Conservation (phyloP, 768 basidiomycete genomes). For the Boletellus ananiceps region DNA sequence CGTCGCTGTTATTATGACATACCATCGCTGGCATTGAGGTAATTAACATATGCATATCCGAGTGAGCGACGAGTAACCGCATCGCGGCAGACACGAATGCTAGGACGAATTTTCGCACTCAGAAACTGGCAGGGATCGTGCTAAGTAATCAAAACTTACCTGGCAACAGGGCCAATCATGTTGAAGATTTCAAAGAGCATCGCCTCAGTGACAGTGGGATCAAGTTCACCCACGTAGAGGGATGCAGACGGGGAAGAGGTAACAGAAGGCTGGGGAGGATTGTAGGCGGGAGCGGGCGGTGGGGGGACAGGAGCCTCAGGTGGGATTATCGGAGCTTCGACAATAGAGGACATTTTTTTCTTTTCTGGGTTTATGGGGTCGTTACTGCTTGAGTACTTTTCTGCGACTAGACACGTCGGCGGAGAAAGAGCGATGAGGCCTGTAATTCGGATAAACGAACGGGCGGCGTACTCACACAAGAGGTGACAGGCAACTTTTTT, state of each 20-base stretch:
- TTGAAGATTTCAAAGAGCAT: slow-evolving; percentile 99
- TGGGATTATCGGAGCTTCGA: slow-evolving; percentile 51
- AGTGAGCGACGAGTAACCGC: slow-evolving; percentile 99
- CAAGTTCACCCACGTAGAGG: slow-evolving; percentile 98
- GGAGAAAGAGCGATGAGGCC: slow-evolving; percentile 13
- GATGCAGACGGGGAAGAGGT: slow-evolving; percentile 80
- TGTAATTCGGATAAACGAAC: slow-evolving; percentile 10
- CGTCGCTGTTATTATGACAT: slow-evolving; percentile 22
- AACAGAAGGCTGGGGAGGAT: slow-evolving; percentile 46
- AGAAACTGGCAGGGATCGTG: background rate
- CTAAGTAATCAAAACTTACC: slow-evolving; percentile 45
- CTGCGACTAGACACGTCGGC: slow-evolving; percentile 43
- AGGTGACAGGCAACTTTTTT: slow-evolving; percentile 74
- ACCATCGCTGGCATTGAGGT: slow-evolving; percentile 93
- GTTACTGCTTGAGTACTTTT: slow-evolving; percentile 93
- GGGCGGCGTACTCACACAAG: slow-evolving; percentile 48
- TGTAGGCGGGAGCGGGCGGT: slow-evolving; percentile 50
- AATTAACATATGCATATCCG: slow-evolving; percentile 99
- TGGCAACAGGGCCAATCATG: slow-evolving; percentile 98
- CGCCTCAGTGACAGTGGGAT: slow-evolving; percentile 96
- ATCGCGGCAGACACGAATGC: slow-evolving; percentile 99
- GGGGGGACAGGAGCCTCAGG: slow-evolving; percentile 44
- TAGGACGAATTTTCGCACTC: slow-evolving; percentile 24
- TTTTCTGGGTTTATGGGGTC: slow-evolving; percentile 61
- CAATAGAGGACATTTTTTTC: slow-evolving; percentile 47